Evolutionary conservation across 202 grass and related monocot genomes (phyloP).

Genomic region (Zizania palustris): DNA sequence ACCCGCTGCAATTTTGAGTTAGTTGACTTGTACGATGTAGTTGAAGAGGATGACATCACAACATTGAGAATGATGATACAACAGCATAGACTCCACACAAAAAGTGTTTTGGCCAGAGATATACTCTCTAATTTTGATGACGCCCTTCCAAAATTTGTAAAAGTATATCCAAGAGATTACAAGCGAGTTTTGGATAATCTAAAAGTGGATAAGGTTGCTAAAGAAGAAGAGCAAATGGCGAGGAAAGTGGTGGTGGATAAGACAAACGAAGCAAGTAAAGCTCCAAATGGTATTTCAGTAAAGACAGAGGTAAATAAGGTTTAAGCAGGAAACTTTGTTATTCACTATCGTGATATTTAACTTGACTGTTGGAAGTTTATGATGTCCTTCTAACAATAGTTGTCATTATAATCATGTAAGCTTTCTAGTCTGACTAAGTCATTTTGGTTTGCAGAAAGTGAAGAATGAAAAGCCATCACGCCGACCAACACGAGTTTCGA

Average conservation of each 20-base stretch:
- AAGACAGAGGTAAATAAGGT: constrained; percentile 49
- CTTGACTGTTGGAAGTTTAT: neutral
- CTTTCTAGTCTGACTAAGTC: neutral
- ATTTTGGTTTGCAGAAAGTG: constrained; percentile 36
- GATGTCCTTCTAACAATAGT: neutral
- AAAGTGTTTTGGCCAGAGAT: constrained; percentile 52
- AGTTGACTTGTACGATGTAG: constrained; percentile 56
- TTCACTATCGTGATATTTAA: neutral
- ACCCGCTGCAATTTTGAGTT: constrained; percentile 52
- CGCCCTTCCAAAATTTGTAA: constrained; percentile 58
- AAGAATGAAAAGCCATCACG: neutral
- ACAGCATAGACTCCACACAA: constrained; percentile 58
- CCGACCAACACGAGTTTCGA: constrained; percentile 39
- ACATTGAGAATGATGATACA: constrained; percentile 62
- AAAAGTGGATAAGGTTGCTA: constrained; percentile 43
- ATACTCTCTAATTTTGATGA: constrained; percentile 52
- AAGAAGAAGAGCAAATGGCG: constrained; percentile 39
- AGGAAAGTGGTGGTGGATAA: constrained; percentile 39
- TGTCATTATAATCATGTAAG: neutral
- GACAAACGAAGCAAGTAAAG: constrained; percentile 41
- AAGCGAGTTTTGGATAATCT: constrained; percentile 55
- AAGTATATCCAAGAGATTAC: constrained; percentile 73
- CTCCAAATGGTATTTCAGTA: constrained; percentile 35
- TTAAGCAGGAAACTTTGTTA: constrained; percentile 11
- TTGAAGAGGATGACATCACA: constrained; percentile 58